These are phyloP conservation scores for Paramecium caudatum DNA, from an alignment of 73 alveolate genomes.

Conservation along the genomic window DNA sequence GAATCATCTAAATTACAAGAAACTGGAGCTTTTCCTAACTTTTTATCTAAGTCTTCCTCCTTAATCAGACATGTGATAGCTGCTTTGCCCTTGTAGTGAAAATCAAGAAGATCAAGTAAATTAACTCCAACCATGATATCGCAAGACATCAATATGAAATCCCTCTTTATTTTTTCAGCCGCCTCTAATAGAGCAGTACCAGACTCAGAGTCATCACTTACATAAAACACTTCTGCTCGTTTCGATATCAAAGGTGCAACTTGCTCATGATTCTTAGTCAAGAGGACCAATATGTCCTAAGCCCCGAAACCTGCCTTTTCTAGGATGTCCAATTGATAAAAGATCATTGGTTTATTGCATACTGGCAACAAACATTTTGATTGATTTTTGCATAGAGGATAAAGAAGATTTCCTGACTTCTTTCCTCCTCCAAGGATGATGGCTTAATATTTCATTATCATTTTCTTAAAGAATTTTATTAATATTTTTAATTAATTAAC, in stretches of 20 bases:
- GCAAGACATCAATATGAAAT: constrained; percentile 6
- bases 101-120: constrained; percentile 32
- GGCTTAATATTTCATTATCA: constrained; percentile 43
- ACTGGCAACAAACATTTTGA: constrained; percentile 37
- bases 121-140: constrained; percentile 19
- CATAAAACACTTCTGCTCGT: constrained; percentile 46
- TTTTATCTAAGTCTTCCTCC: constrained; percentile 51
- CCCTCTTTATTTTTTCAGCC: constrained; percentile 28
- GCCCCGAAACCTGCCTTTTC: constrained; percentile 29
- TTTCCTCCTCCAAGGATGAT: constrained; percentile 60
- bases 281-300: not conserved
- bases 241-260: constrained; percentile 11
- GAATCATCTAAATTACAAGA: constrained; percentile 60
- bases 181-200: constrained; percentile 45
- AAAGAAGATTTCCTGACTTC: constrained; percentile 23
- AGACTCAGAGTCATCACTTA: constrained; percentile 60
- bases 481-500: not conserved
- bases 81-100: not conserved
- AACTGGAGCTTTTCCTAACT: constrained; percentile 56
- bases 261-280: not conserved
- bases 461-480: not conserved
- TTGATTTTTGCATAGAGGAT: constrained; percentile 2
- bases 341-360: constrained; percentile 53
- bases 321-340: not conserved
- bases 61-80: not conserved